Conservation (phyloP, 441 rosid species). For the Rhodomyrtus psidioides region DNA sequence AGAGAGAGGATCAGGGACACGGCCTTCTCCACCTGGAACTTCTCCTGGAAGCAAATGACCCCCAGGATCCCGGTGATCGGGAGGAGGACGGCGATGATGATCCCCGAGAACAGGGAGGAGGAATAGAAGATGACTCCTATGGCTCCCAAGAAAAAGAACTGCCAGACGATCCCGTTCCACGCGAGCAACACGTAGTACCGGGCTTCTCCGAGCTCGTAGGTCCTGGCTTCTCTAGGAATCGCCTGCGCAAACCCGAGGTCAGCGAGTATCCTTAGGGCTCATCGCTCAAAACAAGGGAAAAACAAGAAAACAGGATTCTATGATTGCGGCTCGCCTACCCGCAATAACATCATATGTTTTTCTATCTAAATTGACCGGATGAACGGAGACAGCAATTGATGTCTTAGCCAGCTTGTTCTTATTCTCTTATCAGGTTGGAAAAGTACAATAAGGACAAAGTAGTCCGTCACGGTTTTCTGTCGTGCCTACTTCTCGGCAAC, state of each 20-base stretch:
- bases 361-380: too few species aligned
- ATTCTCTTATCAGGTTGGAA: neutral
- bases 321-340: neutral
- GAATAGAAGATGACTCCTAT: conserved; percentile 34
- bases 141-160: conserved; percentile 45
- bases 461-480: neutral
- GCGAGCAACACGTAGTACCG: conserved; percentile 26
- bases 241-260: conserved; percentile 12
- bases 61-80: conserved; percentile 43
- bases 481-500: neutral
- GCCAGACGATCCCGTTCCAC: conserved; percentile 31
- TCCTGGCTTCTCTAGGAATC: conserved; percentile 37
- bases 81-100: conserved; percentile 33
- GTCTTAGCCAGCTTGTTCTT: neutral
- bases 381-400: too few species aligned
- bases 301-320: neutral
- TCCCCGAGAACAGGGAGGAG: conserved; percentile 43
- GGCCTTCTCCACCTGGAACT: conserved; percentile 40
- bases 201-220: conserved; percentile 24
- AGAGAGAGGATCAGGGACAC: conserved; percentile 39
- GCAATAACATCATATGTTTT: too few species aligned
- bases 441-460: neutral
- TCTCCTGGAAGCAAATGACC: conserved; percentile 36
- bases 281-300: neutral
- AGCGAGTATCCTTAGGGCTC: neutral